A percentile compares a stretch with the other conserved stretches of the same genome.
Conservation (phyloP, 164 flowering plant species). For the Paratinospora sagittata region DNA sequence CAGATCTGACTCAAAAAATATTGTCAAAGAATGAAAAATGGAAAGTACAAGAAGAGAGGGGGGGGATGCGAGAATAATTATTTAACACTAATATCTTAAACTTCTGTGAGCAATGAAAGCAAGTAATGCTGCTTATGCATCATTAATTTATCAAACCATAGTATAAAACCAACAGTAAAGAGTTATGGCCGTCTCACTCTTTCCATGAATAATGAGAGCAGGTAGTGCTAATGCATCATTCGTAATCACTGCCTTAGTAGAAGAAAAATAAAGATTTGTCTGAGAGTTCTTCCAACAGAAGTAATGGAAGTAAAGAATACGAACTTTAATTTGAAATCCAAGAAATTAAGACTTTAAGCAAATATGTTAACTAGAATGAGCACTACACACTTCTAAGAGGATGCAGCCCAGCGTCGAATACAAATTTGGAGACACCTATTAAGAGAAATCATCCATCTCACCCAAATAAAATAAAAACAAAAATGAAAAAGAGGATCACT, state of each 20-base stretch:
- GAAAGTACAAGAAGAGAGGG: not conserved
- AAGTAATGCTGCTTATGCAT: not conserved
- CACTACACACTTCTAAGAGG: not conserved
- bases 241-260: no score
- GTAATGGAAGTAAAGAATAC: not conserved
- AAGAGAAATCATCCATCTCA: not conserved
- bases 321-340: not conserved
- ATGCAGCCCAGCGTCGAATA: not conserved
- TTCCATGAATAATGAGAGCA: no score
- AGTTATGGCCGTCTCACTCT: no score
- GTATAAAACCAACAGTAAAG: no score
- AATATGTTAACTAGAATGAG: not conserved
- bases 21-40: not conserved
- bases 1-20: not conserved
- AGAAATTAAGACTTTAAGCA: not conserved
- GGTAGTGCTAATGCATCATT: no score
- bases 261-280: no score
- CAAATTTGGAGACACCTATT: not conserved
- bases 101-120: not conserved
- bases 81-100: not conserved
- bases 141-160: not conserved
- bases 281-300: not conserved
- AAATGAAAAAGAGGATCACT: no score
- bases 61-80: no score
- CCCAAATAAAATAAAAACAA: not conserved